Conservation (phyloP, 768 basidiomycete genomes). For the Amanita polypyramis region DNA sequence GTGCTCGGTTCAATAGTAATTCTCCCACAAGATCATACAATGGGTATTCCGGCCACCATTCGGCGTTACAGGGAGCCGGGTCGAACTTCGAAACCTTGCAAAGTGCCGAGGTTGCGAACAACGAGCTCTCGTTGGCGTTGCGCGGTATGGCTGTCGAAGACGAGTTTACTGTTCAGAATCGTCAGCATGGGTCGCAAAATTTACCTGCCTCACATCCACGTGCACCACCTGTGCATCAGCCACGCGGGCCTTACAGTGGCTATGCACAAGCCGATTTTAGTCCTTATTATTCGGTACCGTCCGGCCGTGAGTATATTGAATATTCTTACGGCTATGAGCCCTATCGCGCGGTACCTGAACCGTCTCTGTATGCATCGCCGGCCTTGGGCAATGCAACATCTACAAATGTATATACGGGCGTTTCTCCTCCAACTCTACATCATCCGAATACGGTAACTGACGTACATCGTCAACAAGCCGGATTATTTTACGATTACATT, state of each 20-base stretch:
- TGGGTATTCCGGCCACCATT: slow-evolving; percentile 16
- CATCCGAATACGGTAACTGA: slow-evolving; percentile 27
- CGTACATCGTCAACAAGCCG: slow-evolving; percentile 36
- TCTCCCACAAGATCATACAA: slow-evolving; percentile 35
- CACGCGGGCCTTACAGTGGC: slow-evolving; percentile 7
- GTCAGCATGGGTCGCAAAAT: slow-evolving; percentile 12
- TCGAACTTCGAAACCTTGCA: slow-evolving; percentile 16
- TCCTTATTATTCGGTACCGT: slow-evolving; percentile 43
- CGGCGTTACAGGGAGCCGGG: slow-evolving; percentile 7
- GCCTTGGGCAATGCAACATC: slow-evolving; percentile 33
- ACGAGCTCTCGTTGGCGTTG: slow-evolving; percentile 44
- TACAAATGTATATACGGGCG: slow-evolving; percentile 38
- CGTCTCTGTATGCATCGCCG: slow-evolving; percentile 38
- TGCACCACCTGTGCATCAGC: slow-evolving; percentile 23
- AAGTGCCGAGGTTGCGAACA: slow-evolving; percentile 32
- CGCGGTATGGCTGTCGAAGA: slow-evolving; percentile 35
- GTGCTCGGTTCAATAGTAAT: slow-evolving; percentile 29
- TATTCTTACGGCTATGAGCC: slow-evolving; percentile 47
- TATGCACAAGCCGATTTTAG: slow-evolving; percentile 34
- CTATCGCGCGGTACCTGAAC: slow-evolving; percentile 29
- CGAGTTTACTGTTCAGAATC: slow-evolving; percentile 15
- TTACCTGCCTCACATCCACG: slow-evolving; percentile 20
- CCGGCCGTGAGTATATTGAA: slow-evolving; percentile 42
- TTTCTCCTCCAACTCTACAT: slow-evolving; percentile 31
- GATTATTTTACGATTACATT: slow-evolving; percentile 51